Percentiles rank a stretch among this genome's conserved stretches.
These are phyloP conservation scores for Hibiscus trionum DNA, from an alignment of 345 rosid species.

Conservation along the genomic window DNA sequence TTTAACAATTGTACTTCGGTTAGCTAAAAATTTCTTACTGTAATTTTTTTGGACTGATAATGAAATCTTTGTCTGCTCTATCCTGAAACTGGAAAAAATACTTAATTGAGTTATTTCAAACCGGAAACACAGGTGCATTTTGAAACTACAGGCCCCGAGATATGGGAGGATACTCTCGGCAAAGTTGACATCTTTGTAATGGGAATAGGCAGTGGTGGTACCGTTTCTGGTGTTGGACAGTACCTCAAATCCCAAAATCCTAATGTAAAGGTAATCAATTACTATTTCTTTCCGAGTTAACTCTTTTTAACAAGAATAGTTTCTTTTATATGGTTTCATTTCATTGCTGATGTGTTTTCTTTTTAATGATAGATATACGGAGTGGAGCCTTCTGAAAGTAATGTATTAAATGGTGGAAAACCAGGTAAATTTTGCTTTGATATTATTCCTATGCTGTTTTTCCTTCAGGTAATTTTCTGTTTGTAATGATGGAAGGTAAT, in stretches of 20 bases:
- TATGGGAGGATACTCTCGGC: constrained; percentile 95
- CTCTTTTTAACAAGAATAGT: not conserved
- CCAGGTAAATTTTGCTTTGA: constrained; percentile 44
- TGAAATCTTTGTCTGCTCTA: not conserved
- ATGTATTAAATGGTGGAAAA: constrained; percentile 90
- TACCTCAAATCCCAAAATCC: constrained; percentile 91
- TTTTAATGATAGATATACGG: constrained; percentile 64
- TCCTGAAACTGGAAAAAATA: not conserved
- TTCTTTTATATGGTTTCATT: not conserved
- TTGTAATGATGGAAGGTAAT: too few species aligned
- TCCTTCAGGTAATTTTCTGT: not conserved
- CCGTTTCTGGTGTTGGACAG: constrained; percentile 90
- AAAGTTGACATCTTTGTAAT: constrained; percentile 87
- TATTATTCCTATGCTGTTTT: not conserved
- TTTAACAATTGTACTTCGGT: not conserved
- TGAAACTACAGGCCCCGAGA: constrained; percentile 97
- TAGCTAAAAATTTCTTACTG: not conserved
- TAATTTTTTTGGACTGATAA: not conserved
- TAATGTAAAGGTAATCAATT: constrained; percentile 62
- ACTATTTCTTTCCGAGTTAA: not conserved
- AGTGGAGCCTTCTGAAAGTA: constrained; percentile 95
- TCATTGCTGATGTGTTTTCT: constrained; percentile 1
- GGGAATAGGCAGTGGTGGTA: constrained; percentile 99
- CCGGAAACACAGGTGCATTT: constrained; percentile 52
- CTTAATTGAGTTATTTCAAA: not conserved